Base-by-base conservation (phyloP, 306 rosid genomes). In the Senna tora region DNA sequence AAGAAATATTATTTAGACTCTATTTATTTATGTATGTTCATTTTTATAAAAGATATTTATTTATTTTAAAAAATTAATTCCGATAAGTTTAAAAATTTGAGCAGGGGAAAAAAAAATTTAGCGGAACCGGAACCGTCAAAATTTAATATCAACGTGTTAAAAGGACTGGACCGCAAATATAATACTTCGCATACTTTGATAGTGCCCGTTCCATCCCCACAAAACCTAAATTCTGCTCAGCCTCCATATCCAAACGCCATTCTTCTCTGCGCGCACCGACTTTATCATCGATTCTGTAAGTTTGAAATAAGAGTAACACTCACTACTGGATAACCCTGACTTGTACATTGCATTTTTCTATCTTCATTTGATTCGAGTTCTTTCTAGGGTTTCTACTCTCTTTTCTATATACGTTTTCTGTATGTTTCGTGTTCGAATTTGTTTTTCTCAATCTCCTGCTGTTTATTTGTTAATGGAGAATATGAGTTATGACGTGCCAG, bases 211-310 rank as follows among this genome's bases (percentile, higher is more conserved):
- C 19, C 67, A 5, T 61, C 17, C 73, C 54, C 9, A 13, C 43
- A 21, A 71, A 72, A 78, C 82, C 82, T 78, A 78, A 61, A 28
- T 47, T 58, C 69, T 65, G 51, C 51, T 19, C 36, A 59, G 74
- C 82, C 65, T 53, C 69, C 46, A 9, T 12, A 71, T 72, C 69
- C 57, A 0, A 8, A 46, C 22, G 5, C 71, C 28, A 9, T 47
- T 66, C 17, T 4, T 10, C 57, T 51, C 45, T 43, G 0, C 17
- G 9, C 32, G 43, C 59, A 25, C 8, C 49, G 49, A 16, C 15
- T 2, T 52, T 42, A 38, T 50, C 39, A 49, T 17, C n/a, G 19
- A 28, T 49, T 43, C 17, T 43, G 82, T 64, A 47, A 78, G 82
- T 72, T 45, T 20, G 2, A 38, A 55, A 22, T 28, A 16, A 13